These are phyloP conservation scores for Citrus australasica DNA, from an alignment of 345 rosid species.

Conservation along the genomic window DNA sequence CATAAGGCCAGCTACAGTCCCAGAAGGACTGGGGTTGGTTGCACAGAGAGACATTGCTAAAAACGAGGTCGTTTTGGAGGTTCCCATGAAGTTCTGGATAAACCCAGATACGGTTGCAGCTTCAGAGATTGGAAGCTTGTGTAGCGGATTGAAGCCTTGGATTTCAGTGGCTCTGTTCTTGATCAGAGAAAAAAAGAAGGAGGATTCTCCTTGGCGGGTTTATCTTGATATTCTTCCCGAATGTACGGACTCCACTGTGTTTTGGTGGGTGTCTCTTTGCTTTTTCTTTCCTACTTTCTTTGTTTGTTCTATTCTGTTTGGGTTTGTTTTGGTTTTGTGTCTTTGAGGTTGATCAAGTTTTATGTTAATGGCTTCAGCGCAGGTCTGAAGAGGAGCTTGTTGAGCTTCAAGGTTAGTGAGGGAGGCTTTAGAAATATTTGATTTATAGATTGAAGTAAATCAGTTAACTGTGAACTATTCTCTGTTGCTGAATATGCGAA, in stretches of 20 bases:
- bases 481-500: neutral
- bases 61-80: conserved; percentile 86
- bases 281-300: neutral
- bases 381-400: conserved; percentile 97
- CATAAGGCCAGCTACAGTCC: conserved; percentile 50
- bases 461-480: neutral
- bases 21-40: conserved; percentile 78
- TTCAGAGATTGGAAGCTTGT: conserved; percentile 73
- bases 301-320: neutral
- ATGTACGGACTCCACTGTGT: conserved; percentile 71
- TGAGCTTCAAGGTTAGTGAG: conserved; percentile 71
- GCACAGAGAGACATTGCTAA: conserved; percentile 66
- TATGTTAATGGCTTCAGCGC: conserved; percentile 64
- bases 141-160: conserved; percentile 87
- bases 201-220: conserved; percentile 60
- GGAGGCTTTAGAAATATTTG: neutral
- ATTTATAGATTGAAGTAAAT: neutral
- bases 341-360: conserved; percentile 36
- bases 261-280: conserved; percentile 62
- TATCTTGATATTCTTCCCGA: conserved; percentile 83
- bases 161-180: conserved; percentile 77
- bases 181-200: conserved; percentile 63
- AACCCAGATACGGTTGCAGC: conserved; percentile 73
- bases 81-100: conserved; percentile 79
- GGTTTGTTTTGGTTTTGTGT: neutral